Conservation (phyloP, 352 stramenopile genomes). For the Albugo candida region DNA sequence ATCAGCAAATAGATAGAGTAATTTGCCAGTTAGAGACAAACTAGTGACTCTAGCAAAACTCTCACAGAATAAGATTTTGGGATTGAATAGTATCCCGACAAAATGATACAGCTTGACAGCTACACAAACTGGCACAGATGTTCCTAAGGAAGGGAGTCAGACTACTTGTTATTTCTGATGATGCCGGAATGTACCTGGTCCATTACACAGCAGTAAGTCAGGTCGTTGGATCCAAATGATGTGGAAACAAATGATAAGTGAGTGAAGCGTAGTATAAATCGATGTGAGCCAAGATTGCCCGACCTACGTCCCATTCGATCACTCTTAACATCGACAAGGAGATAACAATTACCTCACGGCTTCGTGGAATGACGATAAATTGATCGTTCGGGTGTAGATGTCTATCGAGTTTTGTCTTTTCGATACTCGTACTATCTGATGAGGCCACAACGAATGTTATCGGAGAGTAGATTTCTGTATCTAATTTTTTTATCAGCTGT, state of each 20-base stretch:
- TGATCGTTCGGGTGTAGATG: slow-evolving; percentile 18
- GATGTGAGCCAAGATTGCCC: slow-evolving; percentile 84
- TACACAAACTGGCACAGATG: slow-evolving; percentile 84
- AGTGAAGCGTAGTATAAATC: slow-evolving; percentile 70
- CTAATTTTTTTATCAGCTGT: slow-evolving; percentile 75
- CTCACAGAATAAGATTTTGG: slow-evolving; percentile 87
- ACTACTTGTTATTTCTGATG: slow-evolving; percentile 1
- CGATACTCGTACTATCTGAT: slow-evolving; percentile 81
- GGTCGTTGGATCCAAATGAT: slow-evolving; percentile 59
- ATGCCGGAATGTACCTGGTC: slow-evolving; percentile 29
- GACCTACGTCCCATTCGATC: slow-evolving; percentile 20
- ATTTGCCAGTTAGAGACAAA: slow-evolving; percentile 83
- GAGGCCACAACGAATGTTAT: slow-evolving; percentile 80
- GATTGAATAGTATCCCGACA: slow-evolving; percentile 33
- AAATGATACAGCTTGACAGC: slow-evolving; percentile 72
- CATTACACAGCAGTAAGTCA: slow-evolving; percentile 86
- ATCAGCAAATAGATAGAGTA: slow-evolving; percentile 86
- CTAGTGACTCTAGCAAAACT: slow-evolving; percentile 85
- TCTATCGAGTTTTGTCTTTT: slow-evolving; percentile 54
- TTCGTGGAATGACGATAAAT: slow-evolving; percentile 78
- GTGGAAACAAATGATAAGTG: slow-evolving; percentile 53
- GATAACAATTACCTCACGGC: slow-evolving; percentile 53
- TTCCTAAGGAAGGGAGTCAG: slow-evolving; percentile 25
- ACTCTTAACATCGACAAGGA: background rate
- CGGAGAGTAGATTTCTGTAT: slow-evolving; percentile 57